These are phyloP conservation scores for Poronia punctata DNA, from an alignment of 495 filamentous ascomycete species.

Conservation along the genomic window DNA sequence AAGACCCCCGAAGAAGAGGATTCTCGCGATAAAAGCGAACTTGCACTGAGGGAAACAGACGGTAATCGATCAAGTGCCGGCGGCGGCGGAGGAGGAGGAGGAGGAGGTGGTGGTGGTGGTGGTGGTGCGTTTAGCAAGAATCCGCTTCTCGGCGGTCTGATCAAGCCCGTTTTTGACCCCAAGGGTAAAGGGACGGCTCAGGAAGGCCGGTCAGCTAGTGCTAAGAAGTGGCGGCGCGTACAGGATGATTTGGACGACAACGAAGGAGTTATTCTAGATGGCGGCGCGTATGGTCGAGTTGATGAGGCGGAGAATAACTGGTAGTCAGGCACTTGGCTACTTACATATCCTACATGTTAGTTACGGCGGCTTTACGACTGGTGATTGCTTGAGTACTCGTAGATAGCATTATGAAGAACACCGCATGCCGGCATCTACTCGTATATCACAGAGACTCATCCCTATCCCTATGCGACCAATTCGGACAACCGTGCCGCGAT, in stretches of 20 bases:
- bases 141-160: slow-evolving; percentile 70
- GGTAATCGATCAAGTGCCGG: no score
- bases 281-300: slow-evolving; percentile 58
- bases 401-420: no score
- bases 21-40: slow-evolving; percentile 20
- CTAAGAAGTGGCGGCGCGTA: slow-evolving; percentile 72
- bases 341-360: not conserved
- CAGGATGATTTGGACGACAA: slow-evolving; percentile 90
- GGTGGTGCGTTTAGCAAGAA: slow-evolving; percentile 74
- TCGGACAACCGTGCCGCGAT: no score
- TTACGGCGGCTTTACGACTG: not conserved
- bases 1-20: slow-evolving; percentile 42
- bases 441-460: no score
- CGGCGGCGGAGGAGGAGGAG: no score
- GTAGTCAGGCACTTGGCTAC: no score
- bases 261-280: slow-evolving; percentile 85
- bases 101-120: slow-evolving; percentile 9
- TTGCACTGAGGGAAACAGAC: slow-evolving; percentile 17
- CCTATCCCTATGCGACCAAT: no score
- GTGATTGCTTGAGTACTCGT: no score
- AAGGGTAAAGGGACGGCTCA: slow-evolving; percentile 38
- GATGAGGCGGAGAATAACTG: slow-evolving; percentile 6
- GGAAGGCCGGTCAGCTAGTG: slow-evolving; percentile 33
- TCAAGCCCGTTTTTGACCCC: slow-evolving; percentile 69
- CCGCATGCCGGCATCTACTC: no score